These are phyloP conservation scores for Crinitomyces ghanaensis DNA, from an alignment of 805 yeast species.

Conservation along the genomic window DNA sequence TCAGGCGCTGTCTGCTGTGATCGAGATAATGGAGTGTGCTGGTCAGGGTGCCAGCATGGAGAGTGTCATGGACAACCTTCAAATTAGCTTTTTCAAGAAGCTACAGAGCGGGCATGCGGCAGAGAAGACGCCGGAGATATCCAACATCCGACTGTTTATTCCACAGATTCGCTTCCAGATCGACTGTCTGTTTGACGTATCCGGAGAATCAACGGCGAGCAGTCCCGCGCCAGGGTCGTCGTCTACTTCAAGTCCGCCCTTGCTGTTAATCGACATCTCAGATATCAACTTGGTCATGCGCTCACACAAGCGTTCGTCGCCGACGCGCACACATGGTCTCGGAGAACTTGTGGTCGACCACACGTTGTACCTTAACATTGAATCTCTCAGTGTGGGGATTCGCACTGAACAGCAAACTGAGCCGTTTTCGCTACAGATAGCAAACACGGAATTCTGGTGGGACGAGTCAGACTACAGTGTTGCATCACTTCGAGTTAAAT, in stretches of 20 bases:
- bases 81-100: slow-evolving; percentile 42
- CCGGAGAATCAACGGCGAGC: slow-evolving; percentile 12
- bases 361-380: slow-evolving; percentile 13
- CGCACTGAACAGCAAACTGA: slow-evolving; percentile 9
- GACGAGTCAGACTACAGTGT: slow-evolving; percentile 12
- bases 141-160: slow-evolving; percentile 37
- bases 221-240: too few species aligned
- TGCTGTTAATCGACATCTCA: too few species aligned
- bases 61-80: slow-evolving; percentile 51
- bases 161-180: too few species aligned
- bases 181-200: slow-evolving; percentile 31
- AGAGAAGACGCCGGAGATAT: slow-evolving; percentile 26
- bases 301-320: too few species aligned
- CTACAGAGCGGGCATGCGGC: slow-evolving; percentile 28
- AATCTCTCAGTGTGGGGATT: slow-evolving; percentile 16
- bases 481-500: slow-evolving; percentile 20
- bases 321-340: too few species aligned
- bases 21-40: slow-evolving; percentile 28
- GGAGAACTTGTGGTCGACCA: too few species aligned
- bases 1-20: slow-evolving; percentile 28
- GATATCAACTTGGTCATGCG: too few species aligned
- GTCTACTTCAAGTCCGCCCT: too few species aligned
- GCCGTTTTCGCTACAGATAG: slow-evolving; percentile 23
- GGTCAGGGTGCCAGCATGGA: slow-evolving; percentile 31
- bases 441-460: slow-evolving; percentile 27